phyloP scores from a whole-genome alignment of 2,329 filamentous ascomycete species.

The Aspergillus candidus region DNA sequence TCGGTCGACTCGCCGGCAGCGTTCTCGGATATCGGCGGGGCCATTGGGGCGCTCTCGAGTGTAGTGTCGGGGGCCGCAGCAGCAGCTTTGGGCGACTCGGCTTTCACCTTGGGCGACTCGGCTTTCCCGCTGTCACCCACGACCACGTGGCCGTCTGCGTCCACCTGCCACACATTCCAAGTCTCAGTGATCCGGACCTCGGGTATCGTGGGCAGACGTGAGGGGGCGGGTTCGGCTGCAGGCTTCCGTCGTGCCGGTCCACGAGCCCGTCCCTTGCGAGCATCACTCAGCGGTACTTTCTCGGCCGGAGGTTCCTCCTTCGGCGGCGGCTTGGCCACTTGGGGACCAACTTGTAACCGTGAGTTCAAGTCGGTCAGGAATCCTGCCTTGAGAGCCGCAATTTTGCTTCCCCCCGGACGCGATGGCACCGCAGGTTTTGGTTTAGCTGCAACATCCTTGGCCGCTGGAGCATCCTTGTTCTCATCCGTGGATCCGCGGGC shows the following conservation, averaged over 20 bases:
- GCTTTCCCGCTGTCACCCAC: constrained; percentile 19
- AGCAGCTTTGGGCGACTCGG: constrained; percentile 10
- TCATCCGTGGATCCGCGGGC: constrained; percentile 26
- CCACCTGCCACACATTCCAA: constrained; percentile 38
- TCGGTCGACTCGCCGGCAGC: constrained; percentile 30
- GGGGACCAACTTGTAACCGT: constrained; percentile 78
- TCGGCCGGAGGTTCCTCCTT: constrained; percentile 59
- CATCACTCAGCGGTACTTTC: constrained; percentile 77
- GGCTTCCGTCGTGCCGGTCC: constrained; percentile 74
- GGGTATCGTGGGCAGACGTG: constrained; percentile 27
- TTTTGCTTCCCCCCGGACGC: constrained; percentile 74
- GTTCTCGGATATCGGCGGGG: constrained; percentile 29
- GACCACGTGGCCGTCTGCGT: constrained; percentile 28
- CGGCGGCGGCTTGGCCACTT: constrained; percentile 62
- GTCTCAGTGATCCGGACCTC: constrained; percentile 35
- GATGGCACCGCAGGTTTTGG: constrained; percentile 78
- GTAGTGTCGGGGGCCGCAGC: constrained; percentile 11
- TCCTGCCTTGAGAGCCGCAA: constrained; percentile 81
- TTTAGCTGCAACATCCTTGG: constrained; percentile 45
- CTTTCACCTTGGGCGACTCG: constrained; percentile 2
- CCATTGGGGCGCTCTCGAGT: constrained; percentile 15
- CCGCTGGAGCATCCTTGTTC: constrained; percentile 28
- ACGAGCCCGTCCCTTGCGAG: constrained; percentile 81
- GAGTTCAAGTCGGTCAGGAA: constrained; percentile 94
- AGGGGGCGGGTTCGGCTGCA: constrained; percentile 52